phyloP scores from a whole-genome alignment of 768 basidiomycete species.

The Sutorius australiensis region DNA sequence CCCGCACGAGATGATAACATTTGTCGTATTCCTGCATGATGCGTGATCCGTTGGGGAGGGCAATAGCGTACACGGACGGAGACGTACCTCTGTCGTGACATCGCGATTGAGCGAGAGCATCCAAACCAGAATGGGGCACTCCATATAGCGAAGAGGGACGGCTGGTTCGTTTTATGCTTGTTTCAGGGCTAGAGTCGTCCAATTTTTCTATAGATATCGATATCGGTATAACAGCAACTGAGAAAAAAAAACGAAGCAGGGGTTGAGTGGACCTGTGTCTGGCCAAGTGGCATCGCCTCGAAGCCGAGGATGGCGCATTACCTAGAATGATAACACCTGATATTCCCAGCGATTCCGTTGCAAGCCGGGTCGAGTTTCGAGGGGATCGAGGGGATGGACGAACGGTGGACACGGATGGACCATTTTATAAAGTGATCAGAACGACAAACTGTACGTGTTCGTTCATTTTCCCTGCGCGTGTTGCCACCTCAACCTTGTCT shows the following conservation, averaged over 20 bases:
- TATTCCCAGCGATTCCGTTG: neutral
- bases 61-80: neutral
- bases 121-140: slow-evolving; percentile 74
- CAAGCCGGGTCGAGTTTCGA: neutral
- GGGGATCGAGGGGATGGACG: neutral
- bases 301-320: neutral
- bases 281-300: neutral
- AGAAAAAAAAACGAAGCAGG: neutral
- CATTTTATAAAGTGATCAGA: slow-evolving; percentile 30
- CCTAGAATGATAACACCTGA: slow-evolving; percentile 1
- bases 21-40: slow-evolving; percentile 64
- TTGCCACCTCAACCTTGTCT: neutral
- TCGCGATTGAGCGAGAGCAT: slow-evolving; percentile 76
- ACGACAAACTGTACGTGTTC: slow-evolving; percentile 25
- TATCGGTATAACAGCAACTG: neutral
- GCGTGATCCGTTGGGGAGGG: neutral
- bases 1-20: slow-evolving; percentile 55
- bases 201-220: neutral
- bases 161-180: neutral
- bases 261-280: neutral
- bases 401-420: slow-evolving; percentile 2
- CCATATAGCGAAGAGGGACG: slow-evolving; percentile 26
- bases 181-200: neutral
- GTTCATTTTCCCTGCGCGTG: slow-evolving; percentile 25
- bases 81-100: slow-evolving; percentile 54